phyloP scores from a whole-genome alignment of 1,284 basidiomycete genomes.

The Inonotus obliquus region DNA sequence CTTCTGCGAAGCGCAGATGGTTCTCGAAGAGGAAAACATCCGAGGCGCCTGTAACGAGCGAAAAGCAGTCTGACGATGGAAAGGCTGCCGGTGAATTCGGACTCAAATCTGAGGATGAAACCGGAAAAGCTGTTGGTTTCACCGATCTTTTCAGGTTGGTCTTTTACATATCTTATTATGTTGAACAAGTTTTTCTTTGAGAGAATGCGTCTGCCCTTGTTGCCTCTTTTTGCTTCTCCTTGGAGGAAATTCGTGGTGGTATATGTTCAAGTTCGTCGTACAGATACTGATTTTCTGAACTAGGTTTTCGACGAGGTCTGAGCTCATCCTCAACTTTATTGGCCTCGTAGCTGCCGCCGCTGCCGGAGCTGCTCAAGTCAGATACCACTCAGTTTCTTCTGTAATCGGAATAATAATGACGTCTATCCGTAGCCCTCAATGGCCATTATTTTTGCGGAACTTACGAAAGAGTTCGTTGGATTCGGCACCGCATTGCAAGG shows the following conservation, averaged over 20 bases:
- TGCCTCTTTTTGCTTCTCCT: too few relatives aligned
- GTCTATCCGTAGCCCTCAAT: slow-evolving; percentile 61
- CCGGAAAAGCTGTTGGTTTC: slow-evolving; percentile 2
- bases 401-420: background rate
- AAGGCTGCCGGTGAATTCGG: background rate
- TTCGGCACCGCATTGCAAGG: slow-evolving; percentile 40
- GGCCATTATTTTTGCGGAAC: slow-evolving; percentile 77
- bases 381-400: slow-evolving; percentile 20
- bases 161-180: background rate
- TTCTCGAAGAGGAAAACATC: too few relatives aligned
- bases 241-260: too few relatives aligned
- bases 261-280: too few relatives aligned
- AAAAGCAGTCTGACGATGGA: background rate
- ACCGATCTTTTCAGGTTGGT: slow-evolving; percentile 14
- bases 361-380: slow-evolving; percentile 73
- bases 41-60: too few relatives aligned
- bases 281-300: too few relatives aligned
- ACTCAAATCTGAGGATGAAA: background rate
- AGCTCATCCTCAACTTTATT: slow-evolving; percentile 58
- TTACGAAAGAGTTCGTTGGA: slow-evolving; percentile 70
- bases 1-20: too few relatives aligned
- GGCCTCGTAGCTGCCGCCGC: slow-evolving; percentile 64
- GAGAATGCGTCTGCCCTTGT: too few relatives aligned
- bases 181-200: too few relatives aligned
- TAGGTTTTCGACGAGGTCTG: slow-evolving; percentile 62